Evolutionary conservation across 2,329 filamentous ascomycete species (phyloP).

Genomic region (Neurospora sp.): DNA sequence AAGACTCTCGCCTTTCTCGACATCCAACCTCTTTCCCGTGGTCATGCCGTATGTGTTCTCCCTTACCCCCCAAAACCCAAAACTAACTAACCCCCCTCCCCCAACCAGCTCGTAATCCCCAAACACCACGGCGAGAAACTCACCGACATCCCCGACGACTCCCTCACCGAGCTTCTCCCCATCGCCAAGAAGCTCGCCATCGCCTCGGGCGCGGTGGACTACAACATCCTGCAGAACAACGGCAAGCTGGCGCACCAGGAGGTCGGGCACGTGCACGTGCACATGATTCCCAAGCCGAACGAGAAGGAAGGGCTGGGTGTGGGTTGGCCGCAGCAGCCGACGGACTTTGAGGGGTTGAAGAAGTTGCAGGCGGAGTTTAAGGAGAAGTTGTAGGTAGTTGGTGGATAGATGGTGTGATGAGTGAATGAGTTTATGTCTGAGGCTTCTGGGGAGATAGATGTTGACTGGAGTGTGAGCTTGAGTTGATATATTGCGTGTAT

Average conservation of each 20-base stretch:
- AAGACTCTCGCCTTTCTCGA: slow-evolving; percentile 94
- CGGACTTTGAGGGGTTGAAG: slow-evolving; percentile 77
- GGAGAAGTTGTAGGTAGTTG: slow-evolving; percentile 61
- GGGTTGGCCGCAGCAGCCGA: slow-evolving; percentile 64
- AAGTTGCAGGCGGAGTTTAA: slow-evolving; percentile 74
- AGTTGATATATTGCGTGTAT: not conserved
- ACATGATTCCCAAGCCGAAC: slow-evolving; percentile 96
- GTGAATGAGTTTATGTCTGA: not conserved
- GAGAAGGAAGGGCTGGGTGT: slow-evolving; percentile 69
- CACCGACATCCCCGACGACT: slow-evolving; percentile 83
- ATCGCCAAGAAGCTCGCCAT: slow-evolving; percentile 79
- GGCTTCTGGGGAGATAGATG: too few relatives aligned
- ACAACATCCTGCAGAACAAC: slow-evolving; percentile 96
- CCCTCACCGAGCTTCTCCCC: slow-evolving; percentile 72
- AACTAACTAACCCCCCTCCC: not conserved
- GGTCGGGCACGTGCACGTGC: slow-evolving; percentile 93
- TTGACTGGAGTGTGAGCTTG: too few relatives aligned
- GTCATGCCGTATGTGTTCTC: slow-evolving; percentile 66
- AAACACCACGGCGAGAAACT: slow-evolving; percentile 92
- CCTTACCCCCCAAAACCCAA: not conserved
- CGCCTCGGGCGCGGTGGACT: slow-evolving; percentile 68
- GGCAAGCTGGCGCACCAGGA: slow-evolving; percentile 83
- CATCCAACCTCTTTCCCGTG: slow-evolving; percentile 79
- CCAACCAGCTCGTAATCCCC: slow-evolving; percentile 82
- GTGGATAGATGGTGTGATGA: not conserved